Conservation (phyloP, 2,329 filamentous ascomycete genomes). For the Penicillium rolfsii region DNA sequence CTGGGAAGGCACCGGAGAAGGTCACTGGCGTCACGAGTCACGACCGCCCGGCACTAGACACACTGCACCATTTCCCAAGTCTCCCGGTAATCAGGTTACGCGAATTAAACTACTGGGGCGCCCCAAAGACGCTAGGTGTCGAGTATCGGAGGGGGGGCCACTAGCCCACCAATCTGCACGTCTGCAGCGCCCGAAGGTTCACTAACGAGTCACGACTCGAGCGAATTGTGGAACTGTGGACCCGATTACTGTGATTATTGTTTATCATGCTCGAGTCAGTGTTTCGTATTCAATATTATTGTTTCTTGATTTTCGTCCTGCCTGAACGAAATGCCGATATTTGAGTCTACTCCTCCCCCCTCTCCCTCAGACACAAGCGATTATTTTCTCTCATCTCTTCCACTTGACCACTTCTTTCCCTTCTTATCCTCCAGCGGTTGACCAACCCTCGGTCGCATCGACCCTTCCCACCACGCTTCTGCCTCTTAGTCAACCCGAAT, state of each 20-base stretch:
- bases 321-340: not conserved
- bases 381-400: not conserved
- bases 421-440: not conserved
- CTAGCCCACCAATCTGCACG: not conserved
- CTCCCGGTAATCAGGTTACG: not conserved
- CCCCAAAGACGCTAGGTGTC: not conserved
- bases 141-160: too few species aligned
- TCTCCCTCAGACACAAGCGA: not conserved
- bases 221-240: not conserved
- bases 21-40: not conserved
- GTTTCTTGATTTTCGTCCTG: not conserved
- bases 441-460: not conserved
- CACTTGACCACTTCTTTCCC: not conserved
- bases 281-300: not conserved
- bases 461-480: not conserved
- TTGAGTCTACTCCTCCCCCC: not conserved
- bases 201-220: not conserved
- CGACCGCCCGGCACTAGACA: too few species aligned
- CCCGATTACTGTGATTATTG: too few species aligned
- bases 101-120: conserved; percentile 10
- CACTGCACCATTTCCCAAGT: too few species aligned
- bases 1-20: not conserved
- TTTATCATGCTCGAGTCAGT: not conserved
- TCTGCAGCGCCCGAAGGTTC: not conserved
- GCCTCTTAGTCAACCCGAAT: not conserved